Percentiles rank a stretch among this genome's conserved stretches.
Evolutionary conservation across 768 basidiomycete species (phyloP).

Genomic region (Erythrobasidium yunnanense): DNA sequence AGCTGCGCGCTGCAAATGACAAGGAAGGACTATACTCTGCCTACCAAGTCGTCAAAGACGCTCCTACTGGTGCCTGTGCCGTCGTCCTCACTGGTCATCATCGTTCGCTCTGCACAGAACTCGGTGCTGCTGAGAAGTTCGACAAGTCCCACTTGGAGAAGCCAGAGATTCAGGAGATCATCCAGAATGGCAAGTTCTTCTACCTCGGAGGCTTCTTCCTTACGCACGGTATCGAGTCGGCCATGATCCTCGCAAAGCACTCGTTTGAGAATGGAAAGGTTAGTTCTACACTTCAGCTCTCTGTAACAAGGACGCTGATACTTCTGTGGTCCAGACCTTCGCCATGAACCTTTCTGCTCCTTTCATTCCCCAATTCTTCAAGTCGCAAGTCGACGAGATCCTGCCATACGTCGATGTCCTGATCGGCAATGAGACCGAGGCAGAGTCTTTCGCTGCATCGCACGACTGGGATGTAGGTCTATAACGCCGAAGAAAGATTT

Average conservation of each 20-base stretch:
- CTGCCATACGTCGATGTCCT: constrained; percentile 76
- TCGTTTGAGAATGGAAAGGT: constrained; percentile 69
- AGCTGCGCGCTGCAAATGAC: constrained; percentile 78
- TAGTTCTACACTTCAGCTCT: constrained; percentile 25
- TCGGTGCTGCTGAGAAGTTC: constrained; percentile 84
- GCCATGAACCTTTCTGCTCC: constrained; percentile 90
- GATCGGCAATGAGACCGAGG: constrained; percentile 95
- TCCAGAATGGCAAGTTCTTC: constrained; percentile 70
- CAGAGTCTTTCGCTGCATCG: constrained; percentile 68
- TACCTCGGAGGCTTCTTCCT: constrained; percentile 98
- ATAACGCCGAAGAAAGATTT: not conserved
- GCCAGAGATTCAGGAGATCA: constrained; percentile 59
- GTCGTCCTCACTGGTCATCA: constrained; percentile 82
- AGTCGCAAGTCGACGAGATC: constrained; percentile 63
- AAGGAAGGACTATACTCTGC: constrained; percentile 78
- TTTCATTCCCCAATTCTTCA: constrained; percentile 92
- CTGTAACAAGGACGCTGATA: too few relatives aligned
- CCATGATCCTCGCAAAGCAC: constrained; percentile 63
- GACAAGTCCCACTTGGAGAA: constrained; percentile 67
- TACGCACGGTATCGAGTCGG: constrained; percentile 71
- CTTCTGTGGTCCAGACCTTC: constrained; percentile 68
- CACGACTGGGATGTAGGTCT: constrained; percentile 52
- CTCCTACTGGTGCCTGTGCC: constrained; percentile 90
- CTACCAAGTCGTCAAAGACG: constrained; percentile 75
- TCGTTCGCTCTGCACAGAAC: constrained; percentile 83